Conservation (phyloP, 73 alveolate genomes). For the Paramecium tetraurelia region DNA sequence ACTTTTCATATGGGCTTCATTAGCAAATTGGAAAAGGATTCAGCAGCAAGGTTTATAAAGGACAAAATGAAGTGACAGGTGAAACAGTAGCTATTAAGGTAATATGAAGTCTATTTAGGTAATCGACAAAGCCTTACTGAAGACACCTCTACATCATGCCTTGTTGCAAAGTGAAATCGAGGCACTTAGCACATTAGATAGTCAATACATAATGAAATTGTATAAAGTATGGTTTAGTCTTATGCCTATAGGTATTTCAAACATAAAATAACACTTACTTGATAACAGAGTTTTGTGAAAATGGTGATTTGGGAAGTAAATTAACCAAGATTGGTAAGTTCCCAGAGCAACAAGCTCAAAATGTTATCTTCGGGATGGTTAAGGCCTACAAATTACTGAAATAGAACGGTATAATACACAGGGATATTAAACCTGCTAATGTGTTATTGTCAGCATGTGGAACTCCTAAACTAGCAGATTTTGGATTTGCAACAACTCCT, state of each 20-base stretch:
- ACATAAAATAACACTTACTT: conserved; percentile 58
- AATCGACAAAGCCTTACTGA: conserved; percentile 21
- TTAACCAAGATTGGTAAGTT: conserved; percentile 44
- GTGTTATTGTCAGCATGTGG: conserved; percentile 61
- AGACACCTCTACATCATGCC: conserved; percentile 52
- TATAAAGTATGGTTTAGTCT: neutral
- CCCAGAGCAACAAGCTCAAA: conserved; percentile 49
- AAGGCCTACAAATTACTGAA: conserved; percentile 47
- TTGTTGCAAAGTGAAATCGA: conserved; percentile 6
- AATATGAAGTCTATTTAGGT: conserved; percentile 47
- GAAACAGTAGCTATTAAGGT: conserved; percentile 64
- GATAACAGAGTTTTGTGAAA: conserved; percentile 62
- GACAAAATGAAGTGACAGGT: conserved; percentile 59
- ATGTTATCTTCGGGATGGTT: conserved; percentile 6
- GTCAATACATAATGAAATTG: conserved; percentile 29
- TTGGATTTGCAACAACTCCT: conserved; percentile 56
- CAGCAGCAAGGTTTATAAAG: conserved; percentile 56
- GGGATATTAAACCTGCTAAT: conserved; percentile 69
- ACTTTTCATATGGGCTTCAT: conserved; percentile 48
- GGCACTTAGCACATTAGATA: conserved; percentile 16
- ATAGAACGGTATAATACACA: conserved; percentile 60
- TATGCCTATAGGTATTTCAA: conserved; percentile 21
- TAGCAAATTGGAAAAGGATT: conserved; percentile 58
- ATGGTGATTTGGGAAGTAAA: conserved; percentile 53
- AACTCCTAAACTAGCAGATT: conserved; percentile 62